These are phyloP conservation scores for Annulohypoxylon moriforme DNA, from an alignment of 495 filamentous ascomycete genomes.

Conservation along the genomic window DNA sequence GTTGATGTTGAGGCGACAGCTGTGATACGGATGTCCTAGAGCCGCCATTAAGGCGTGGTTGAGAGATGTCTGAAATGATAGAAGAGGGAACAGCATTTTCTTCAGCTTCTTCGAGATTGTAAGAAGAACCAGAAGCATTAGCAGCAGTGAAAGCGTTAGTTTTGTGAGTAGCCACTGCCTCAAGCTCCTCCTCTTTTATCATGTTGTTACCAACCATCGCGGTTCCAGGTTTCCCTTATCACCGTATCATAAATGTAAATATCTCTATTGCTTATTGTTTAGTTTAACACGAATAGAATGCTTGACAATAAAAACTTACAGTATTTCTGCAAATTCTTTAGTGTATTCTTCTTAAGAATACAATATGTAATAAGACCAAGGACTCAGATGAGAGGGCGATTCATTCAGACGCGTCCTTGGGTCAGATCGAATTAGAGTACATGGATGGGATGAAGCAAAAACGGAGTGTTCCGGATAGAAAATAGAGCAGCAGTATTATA, in stretches of 20 bases:
- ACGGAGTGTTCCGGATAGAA: background rate
- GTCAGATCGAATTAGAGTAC: background rate
- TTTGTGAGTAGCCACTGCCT: background rate
- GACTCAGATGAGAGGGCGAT: background rate
- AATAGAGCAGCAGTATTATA: background rate
- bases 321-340: background rate
- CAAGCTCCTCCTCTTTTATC: background rate
- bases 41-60: constrained; percentile 9
- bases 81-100: constrained; percentile 20
- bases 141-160: background rate
- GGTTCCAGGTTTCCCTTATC: background rate
- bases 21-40: constrained; percentile 12
- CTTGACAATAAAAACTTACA: background rate
- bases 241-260: constrained; percentile 16
- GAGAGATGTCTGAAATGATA: constrained; percentile 37
- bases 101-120: constrained; percentile 6
- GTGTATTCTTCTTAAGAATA: background rate
- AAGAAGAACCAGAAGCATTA: background rate
- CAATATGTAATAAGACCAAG: background rate
- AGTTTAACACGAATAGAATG: background rate
- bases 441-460: background rate
- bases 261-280: constrained; percentile 5
- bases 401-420: background rate
- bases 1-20: constrained; percentile 14
- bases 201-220: constrained; percentile 23